A percentile compares a stretch with the other conserved stretches of the same genome.
These are phyloP conservation scores for Osmanthus fragrans DNA, from an alignment of 257 asterid species.

Conservation along the genomic window DNA sequence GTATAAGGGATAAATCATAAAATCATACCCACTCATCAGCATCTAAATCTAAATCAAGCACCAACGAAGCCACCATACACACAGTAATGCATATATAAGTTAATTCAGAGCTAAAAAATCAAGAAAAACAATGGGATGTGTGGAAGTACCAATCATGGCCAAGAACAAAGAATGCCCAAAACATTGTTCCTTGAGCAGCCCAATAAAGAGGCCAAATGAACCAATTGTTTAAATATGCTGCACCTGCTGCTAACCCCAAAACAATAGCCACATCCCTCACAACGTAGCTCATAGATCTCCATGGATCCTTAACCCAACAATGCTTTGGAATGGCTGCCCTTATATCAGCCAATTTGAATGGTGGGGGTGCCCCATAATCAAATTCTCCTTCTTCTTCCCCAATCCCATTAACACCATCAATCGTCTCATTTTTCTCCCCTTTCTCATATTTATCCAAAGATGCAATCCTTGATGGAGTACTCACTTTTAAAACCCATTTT, in stretches of 20 bases:
- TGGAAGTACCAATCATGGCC: conserved; percentile 68
- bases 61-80: too few species aligned
- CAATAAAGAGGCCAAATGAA: conserved; percentile 51
- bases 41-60: too few species aligned
- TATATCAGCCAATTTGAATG: conserved; percentile 63
- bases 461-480: conserved; percentile 39
- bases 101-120: too few species aligned
- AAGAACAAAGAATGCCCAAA: conserved; percentile 71
- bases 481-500: conserved; percentile 49
- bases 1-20: background rate
- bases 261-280: conserved; percentile 38
- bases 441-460: conserved; percentile 32
- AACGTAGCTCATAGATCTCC: conserved; percentile 52
- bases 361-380: conserved; percentile 84
- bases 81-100: too few species aligned
- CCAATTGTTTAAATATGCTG: conserved; percentile 39
- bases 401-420: conserved; percentile 14
- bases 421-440: background rate
- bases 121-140: too few species aligned
- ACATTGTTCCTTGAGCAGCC: conserved; percentile 64
- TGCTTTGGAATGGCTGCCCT: conserved; percentile 61
- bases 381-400: conserved; percentile 30
- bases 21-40: too few species aligned
- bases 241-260: conserved; percentile 38
- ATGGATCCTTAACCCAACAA: conserved; percentile 69